These are phyloP conservation scores for Nigrograna mackinnonii DNA, from an alignment of 2,329 filamentous ascomycete genomes.

Conservation along the genomic window DNA sequence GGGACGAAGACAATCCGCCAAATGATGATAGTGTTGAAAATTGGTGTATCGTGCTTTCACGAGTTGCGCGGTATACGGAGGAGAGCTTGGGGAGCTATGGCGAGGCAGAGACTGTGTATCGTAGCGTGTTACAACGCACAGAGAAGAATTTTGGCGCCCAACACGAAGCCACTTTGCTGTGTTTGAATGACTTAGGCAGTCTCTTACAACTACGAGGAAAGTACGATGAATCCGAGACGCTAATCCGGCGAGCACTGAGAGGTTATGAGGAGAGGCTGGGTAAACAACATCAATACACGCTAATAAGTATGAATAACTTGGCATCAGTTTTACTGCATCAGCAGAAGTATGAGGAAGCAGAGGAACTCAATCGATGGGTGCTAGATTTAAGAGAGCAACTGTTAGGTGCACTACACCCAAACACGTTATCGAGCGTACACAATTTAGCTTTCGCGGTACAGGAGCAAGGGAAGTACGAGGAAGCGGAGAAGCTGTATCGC, in stretches of 20 bases:
- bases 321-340: background rate
- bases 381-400: background rate
- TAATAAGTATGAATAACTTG: background rate
- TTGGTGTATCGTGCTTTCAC: constrained; percentile 14
- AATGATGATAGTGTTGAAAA: constrained; percentile 4
- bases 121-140: background rate
- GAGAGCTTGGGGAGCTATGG: constrained; percentile 4
- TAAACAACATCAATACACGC: background rate
- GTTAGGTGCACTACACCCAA: constrained; percentile 2
- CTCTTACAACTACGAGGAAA: constrained; percentile 1
- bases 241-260: constrained; percentile 1
- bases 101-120: constrained; percentile 4
- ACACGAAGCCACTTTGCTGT: constrained; percentile 5
- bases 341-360: constrained; percentile 15
- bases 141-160: constrained; percentile 2
- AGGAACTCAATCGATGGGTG: constrained; percentile 1
- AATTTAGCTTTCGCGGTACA: constrained; percentile 3
- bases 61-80: constrained; percentile 13
- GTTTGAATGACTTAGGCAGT: constrained; percentile 2
- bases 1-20: constrained; percentile 2
- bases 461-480: constrained; percentile 6
- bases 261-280: background rate
- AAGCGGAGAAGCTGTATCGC: constrained; percentile 1
- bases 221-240: constrained; percentile 7
- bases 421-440: constrained; percentile 1